A percentile compares a stretch with the other conserved stretches of the same genome.
Conservation (phyloP, 2,329 filamentous ascomycete species). For the Sclerotinia subarctica region DNA sequence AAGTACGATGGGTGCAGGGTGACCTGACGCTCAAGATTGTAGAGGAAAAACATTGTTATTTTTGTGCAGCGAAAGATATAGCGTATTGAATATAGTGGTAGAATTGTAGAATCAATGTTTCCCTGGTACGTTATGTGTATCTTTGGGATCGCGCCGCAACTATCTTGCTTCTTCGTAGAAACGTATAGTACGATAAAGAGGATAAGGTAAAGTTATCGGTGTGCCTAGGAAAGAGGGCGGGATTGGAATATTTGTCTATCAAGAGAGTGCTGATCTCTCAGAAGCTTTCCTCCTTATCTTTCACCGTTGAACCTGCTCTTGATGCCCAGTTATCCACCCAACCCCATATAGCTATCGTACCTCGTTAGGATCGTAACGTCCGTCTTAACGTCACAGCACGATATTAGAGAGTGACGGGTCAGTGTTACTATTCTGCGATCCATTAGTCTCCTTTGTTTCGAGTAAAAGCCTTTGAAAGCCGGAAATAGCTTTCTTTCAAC, state of each 20-base stretch:
- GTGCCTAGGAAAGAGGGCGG: neutral
- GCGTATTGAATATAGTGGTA: conserved; percentile 1
- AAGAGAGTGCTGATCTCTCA: neutral
- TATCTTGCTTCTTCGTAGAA: conserved; percentile 1
- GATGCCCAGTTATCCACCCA: neutral
- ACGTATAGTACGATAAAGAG: neutral
- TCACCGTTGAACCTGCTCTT: neutral
- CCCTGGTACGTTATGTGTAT: neutral
- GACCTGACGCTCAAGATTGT: conserved; percentile 92
- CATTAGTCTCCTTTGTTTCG: conserved; percentile 20
- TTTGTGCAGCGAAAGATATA: neutral
- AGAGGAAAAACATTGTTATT: conserved; percentile 86
- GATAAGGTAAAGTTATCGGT: neutral
- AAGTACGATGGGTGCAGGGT: conserved; percentile 97
- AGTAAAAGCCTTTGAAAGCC: conserved; percentile 4
- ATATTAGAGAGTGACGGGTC: neutral
- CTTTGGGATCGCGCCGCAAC: neutral
- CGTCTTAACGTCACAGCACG: neutral
- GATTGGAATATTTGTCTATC: neutral
- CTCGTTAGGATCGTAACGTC: conserved; percentile 7
- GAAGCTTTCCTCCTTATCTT: conserved; percentile 1
- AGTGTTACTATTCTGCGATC: conserved; percentile 9
- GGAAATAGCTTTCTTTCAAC: conserved; percentile 22
- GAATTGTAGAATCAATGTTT: conserved; percentile 10
- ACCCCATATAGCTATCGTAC: conserved; percentile 15